Conservation (phyloP, 306 rosid species). For the Cicer pinnatifidum region DNA sequence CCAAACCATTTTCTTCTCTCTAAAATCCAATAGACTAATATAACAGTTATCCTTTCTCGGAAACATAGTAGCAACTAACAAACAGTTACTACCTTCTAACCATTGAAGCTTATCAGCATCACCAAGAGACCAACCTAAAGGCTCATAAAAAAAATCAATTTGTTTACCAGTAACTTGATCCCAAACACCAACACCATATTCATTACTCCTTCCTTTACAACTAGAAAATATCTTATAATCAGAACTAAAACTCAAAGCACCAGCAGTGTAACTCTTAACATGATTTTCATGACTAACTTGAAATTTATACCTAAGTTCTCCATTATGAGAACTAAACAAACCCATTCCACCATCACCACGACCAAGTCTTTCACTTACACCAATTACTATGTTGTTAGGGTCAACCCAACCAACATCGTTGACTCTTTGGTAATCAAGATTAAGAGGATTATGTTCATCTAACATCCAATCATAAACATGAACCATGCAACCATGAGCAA, state of each 20-base stretch:
- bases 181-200: conserved; percentile 95
- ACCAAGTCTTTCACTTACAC: conserved; percentile 77
- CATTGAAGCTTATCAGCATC: conserved; percentile 95
- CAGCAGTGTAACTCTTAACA: conserved; percentile 86
- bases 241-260: conserved; percentile 83
- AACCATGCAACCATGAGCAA: conserved; percentile 88
- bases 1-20: conserved; percentile 90
- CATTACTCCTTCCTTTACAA: conserved; percentile 90
- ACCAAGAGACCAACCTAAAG: conserved; percentile 86
- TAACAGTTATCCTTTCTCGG: conserved; percentile 93
- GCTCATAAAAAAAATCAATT: conserved; percentile 87
- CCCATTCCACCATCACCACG: conserved; percentile 93
- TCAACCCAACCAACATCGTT: conserved; percentile 93
- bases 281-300: conserved; percentile 82
- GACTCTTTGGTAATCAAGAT: conserved; percentile 77
- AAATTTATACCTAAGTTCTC: conserved; percentile 79
- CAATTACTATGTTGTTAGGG: conserved; percentile 60
- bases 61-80: conserved; percentile 84
- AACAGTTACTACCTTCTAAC: conserved; percentile 70
- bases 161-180: conserved; percentile 84
- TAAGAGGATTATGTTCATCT: conserved; percentile 74
- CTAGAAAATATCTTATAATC: conserved; percentile 81
- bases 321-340: conserved; percentile 65
- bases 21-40: conserved; percentile 84
- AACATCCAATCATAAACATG: conserved; percentile 96